Percentiles rank a stretch among this genome's conserved stretches.
phyloP scores from a whole-genome alignment of 1,284 basidiomycete species.

The Tylopilus orsonianus region DNA sequence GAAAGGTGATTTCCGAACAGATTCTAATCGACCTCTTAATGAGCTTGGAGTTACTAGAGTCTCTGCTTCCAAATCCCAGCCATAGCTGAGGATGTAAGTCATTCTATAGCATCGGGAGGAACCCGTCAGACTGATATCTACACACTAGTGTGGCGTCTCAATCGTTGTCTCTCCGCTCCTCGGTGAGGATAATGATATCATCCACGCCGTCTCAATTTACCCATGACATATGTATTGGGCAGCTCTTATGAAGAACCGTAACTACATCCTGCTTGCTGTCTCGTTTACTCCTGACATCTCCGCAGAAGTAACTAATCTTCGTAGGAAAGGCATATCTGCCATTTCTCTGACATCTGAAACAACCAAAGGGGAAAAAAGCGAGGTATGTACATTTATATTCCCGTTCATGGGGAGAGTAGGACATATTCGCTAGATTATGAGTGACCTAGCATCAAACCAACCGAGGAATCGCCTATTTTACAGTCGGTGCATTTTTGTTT shows the following conservation, averaged over 20 bases:
- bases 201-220: not conserved
- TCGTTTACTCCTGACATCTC: conserved; percentile 6
- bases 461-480: conserved; percentile 71
- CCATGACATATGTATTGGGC: conserved; percentile 2
- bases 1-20: conserved; percentile 59
- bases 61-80: conserved; percentile 89
- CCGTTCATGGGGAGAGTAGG: not conserved
- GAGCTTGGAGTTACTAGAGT: conserved; percentile 42
- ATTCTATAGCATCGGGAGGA: not conserved
- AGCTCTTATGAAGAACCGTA: conserved; percentile 87
- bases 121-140: not conserved
- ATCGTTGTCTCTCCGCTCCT: conserved; percentile 79
- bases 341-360: conserved; percentile 72
- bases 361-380: conserved; percentile 46
- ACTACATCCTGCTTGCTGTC: conserved; percentile 17
- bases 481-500: conserved; percentile 43
- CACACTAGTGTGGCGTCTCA: conserved; percentile 62
- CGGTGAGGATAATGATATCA: conserved; percentile 34
- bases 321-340: conserved; percentile 54
- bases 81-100: conserved; percentile 56
- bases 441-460: conserved; percentile 60
- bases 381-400: conserved; percentile 43
- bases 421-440: conserved; percentile 48
- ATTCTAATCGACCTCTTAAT: not conserved
- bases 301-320: conserved; percentile 67